Base-by-base conservation (phyloP, 306 rosid species). In the Gastrolobium bilobum region DNA sequence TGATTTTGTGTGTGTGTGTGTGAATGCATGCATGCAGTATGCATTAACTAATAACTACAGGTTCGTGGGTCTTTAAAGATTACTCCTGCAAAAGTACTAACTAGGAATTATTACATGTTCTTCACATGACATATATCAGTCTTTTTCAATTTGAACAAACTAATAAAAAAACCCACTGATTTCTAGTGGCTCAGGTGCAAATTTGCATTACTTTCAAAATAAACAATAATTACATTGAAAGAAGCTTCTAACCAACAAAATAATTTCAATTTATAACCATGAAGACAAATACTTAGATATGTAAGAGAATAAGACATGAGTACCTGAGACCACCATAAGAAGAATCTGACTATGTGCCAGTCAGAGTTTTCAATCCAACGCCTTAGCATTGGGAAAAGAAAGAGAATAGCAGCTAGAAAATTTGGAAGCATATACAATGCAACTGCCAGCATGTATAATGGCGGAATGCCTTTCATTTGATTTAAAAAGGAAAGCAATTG, bases 281-380 rank as follows among this genome's bases (percentile, higher is more conserved):
- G 15, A 73, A 68, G 37, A 52, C 44, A 75, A 79, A 72, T 52
- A 34, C 52, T 52, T 43, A 42, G 31, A 77, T 10, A 44, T 33
- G 42, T 29, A 53, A 64, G 6, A 66, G 52, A 68, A 73, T 59
- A 76, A 53, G 50, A 63, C 73, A 75, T 11, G 71, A 81, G 84
- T 84, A 95, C 99, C 99, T 95, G 99, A 80, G 99, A 95, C 99
- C 99, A 95, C 99, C 99, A 95, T 68, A 93, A 86, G 82, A 95
- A 93, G 71, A 95, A 78, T 83, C 99, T 87, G 59, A 95, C 85
- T 69, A 93, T 86, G 84, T 85, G 98, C 99, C 99, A 95, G 85
- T 95, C 98, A 42, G 99, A 95, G 83, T 86, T 95, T 88, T 95
- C 99, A 76, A 95, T 95, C 97, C 97, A 95, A 73, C 99, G 99